Base-by-base conservation (phyloP, 2,329 filamentous ascomycete genomes). In the Beauveria scarabaeidicola region DNA sequence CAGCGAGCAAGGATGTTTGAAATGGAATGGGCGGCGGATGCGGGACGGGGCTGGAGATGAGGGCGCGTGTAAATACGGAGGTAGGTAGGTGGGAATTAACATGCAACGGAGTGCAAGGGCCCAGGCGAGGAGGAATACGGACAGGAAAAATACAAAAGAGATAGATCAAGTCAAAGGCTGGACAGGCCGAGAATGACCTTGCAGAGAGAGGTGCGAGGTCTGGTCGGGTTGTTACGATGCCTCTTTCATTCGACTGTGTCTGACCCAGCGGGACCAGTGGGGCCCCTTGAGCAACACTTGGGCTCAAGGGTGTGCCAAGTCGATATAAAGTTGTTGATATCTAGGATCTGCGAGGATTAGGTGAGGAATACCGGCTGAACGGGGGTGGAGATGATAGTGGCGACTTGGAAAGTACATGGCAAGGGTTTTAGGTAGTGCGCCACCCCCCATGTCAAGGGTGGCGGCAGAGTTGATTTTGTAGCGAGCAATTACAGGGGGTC, bases 191-290 rank as follows among this genome's bases (percentile, higher is more conserved):
- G 21, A 36, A 47, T 27, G 23, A 29, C 53, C 13, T 46, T 32
- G 27, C 29, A 47, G 53, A 46, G 53, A 36, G 32, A 36, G 47
- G 29, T 50, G 15, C 23, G 25, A 47, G 10, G 40, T 32, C n/a
- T 44, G 40, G 27, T 36, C 29, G 43, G 53, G n/a, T 40, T 48
- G 70, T 72, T 71, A 67, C 70, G 70, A 73, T 71, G 65, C 70
- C 69, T 69, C 57, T 68, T 67, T 72, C 69, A 70, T 71, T 58
- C 66, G 72, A 68, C 72, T 69, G 70, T 71, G 70, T 69, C 69
- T 72, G 72, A 72, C 70, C 32, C 68, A 70, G 69, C 71, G 70
- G 70, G 70, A 66, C 68, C 66, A 65, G 69, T 72, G 71, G 70
- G 68, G 69, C 27, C 32, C 69, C 69, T 68, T 63, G 67, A 67